phyloP scores from a whole-genome alignment of 1,284 basidiomycete species.

The Cystobasidium sp. region DNA sequence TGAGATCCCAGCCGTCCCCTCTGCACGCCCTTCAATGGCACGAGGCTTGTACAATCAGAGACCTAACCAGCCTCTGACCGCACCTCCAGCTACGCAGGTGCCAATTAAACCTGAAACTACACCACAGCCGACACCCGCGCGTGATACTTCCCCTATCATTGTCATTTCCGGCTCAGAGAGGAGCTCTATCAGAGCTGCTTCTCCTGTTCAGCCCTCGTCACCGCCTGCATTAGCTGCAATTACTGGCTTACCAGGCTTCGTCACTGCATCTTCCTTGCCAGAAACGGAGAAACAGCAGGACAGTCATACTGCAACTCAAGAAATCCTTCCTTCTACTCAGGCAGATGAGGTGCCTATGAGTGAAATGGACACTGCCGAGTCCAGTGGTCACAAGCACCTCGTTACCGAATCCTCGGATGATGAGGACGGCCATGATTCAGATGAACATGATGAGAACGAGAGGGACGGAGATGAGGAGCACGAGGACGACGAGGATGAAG shows the following conservation, averaged over 20 bases:
- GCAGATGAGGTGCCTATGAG: too few relatives aligned
- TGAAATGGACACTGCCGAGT: neutral
- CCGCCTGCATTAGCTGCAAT: neutral
- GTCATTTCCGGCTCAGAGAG: neutral
- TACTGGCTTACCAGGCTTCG: too few relatives aligned
- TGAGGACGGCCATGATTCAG: neutral
- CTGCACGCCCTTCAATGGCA: too few relatives aligned
- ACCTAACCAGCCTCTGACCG: too few relatives aligned
- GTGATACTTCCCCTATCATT: neutral
- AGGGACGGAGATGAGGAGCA: neutral
- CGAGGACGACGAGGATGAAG: slow-evolving; percentile 15
- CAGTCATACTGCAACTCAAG: too few relatives aligned
- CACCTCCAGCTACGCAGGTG: neutral
- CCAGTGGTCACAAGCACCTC: neutral
- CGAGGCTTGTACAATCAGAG: too few relatives aligned
- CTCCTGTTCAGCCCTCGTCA: neutral
- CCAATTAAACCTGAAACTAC: neutral
- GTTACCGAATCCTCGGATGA: neutral
- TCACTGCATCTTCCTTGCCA: too few relatives aligned
- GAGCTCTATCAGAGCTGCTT: neutral
- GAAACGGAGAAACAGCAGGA: too few relatives aligned
- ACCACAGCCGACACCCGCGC: neutral
- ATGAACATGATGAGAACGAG: slow-evolving; percentile 4
- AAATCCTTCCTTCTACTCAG: too few relatives aligned
- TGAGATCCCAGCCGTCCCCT: too few relatives aligned